Base-by-base conservation (phyloP, 2,329 filamentous ascomycete genomes). In the Neonectria neomacrospora region DNA sequence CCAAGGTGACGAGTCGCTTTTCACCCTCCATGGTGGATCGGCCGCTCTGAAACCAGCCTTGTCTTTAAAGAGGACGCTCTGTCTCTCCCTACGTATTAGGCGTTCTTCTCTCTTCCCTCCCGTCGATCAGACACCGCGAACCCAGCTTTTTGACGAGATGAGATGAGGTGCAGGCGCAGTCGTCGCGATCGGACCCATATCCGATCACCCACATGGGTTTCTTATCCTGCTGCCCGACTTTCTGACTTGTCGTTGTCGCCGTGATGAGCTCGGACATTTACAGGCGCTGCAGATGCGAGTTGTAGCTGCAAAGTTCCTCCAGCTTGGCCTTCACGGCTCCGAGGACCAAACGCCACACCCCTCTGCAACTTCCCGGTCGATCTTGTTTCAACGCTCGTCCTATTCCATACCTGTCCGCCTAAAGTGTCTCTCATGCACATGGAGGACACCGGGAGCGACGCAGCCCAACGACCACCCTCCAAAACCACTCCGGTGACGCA, bases 61-160 rank as follows among this genome's bases (percentile, higher is more conserved):
- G 56, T 44, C 64, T 55, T 30, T 48, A 18, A 57, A 61, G 44
- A 20, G 61, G 41, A 63, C 45, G 39, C 48, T 56, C 23, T 34
- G 50, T 58, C 61, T 64, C 54, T 52, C 30, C 48, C 52, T 54
- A n/a, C n/a, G n/a, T n/a, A n/a, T n/a, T n/a, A 66, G 53, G 68
- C 62, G 66, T 65, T 67, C 63, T 72, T 60, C n/a, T 65, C 70
- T 72, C 70, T 72, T 72, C 61, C 56, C 70, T 72, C 70, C 62
- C 34, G 52, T 20, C 41, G 42, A 70, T 68, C 61, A 41, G 28
- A 48, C 64, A 57, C 58, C 30, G 23, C 45, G 14, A 39, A 34
- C 50, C 60, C 52, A 56, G 52, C 32, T 58, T 50, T 67, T 54
- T 45, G 39, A 60, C 50, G 56, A 63, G 44, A 60, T 22, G 26